Conservation (phyloP, 306 rosid species). For the Prinsepia uniflora region DNA sequence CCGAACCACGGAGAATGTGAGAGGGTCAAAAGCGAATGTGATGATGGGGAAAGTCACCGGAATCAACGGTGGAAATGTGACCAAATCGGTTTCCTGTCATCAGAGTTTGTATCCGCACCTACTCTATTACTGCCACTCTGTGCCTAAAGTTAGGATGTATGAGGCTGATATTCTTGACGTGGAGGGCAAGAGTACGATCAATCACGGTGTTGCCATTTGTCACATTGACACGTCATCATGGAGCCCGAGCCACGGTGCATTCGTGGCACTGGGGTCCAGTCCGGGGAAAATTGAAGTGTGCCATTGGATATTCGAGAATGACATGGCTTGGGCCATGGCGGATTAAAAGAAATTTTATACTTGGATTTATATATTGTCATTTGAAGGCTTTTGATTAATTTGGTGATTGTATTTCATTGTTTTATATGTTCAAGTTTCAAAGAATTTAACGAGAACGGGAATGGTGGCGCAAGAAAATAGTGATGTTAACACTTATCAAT, state of each 20-base stretch:
- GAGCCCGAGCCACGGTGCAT: conserved; percentile 71
- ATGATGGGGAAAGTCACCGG: conserved; percentile 51
- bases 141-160: conserved; percentile 67
- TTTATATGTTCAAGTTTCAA: background rate
- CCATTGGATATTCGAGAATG: conserved; percentile 72
- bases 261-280: conserved; percentile 47
- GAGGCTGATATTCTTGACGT: conserved; percentile 58
- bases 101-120: conserved; percentile 83
- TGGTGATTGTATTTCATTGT: background rate
- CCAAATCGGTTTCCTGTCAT: conserved; percentile 76
- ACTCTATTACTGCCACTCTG: conserved; percentile 82
- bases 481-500: too few relatives aligned
- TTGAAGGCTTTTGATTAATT: background rate
- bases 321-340: conserved; percentile 65
- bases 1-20: conserved; percentile 44
- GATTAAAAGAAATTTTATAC: conserved; percentile 7
- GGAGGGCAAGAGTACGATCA: conserved; percentile 29
- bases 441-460: too few relatives aligned
- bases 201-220: conserved; percentile 71
- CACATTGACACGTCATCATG: conserved; percentile 78
- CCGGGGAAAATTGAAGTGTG: conserved; percentile 61
- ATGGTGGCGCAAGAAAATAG: too few relatives aligned
- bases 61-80: conserved; percentile 62
- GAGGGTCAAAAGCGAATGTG: conserved; percentile 47
- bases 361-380: conserved; percentile 5